phyloP scores from a whole-genome alignment of 345 rosid genomes.

The Viola odorata region DNA sequence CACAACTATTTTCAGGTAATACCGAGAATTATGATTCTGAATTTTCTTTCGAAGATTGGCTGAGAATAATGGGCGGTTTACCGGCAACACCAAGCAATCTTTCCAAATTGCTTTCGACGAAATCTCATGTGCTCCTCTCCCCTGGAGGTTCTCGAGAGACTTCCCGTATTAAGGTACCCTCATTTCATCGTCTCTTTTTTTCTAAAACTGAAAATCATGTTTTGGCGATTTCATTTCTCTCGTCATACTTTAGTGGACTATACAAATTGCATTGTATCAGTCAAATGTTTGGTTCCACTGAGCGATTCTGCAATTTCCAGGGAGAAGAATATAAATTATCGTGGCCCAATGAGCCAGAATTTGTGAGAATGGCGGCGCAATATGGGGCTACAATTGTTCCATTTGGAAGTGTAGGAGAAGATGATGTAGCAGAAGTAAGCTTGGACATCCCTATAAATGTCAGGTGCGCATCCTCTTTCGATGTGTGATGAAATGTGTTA shows the following conservation, averaged over 20 bases:
- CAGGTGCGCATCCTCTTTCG: too few relatives aligned
- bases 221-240: background rate
- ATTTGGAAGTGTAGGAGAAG: background rate
- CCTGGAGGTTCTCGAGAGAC: constrained; percentile 87
- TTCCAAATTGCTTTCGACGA: constrained; percentile 52
- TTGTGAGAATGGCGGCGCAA: too few relatives aligned
- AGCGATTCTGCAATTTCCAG: background rate
- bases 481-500: too few relatives aligned
- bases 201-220: background rate
- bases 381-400: background rate
- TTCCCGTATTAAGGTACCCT: constrained; percentile 57
- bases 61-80: constrained; percentile 58
- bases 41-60: constrained; percentile 46
- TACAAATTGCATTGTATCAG: background rate
- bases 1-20: constrained; percentile 30
- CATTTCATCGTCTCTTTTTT: too few relatives aligned
- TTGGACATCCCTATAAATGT: constrained; percentile 1
- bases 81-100: constrained; percentile 58
- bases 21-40: constrained; percentile 7
- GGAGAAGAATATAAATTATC: background rate
- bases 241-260: too few relatives aligned
- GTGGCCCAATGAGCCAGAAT: too few relatives aligned
- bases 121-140: constrained; percentile 72
- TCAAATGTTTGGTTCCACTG: background rate
- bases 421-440: background rate